Evolutionary conservation across 2,329 filamentous ascomycete species (phyloP).

Genomic region (Alternaria sp.): DNA sequence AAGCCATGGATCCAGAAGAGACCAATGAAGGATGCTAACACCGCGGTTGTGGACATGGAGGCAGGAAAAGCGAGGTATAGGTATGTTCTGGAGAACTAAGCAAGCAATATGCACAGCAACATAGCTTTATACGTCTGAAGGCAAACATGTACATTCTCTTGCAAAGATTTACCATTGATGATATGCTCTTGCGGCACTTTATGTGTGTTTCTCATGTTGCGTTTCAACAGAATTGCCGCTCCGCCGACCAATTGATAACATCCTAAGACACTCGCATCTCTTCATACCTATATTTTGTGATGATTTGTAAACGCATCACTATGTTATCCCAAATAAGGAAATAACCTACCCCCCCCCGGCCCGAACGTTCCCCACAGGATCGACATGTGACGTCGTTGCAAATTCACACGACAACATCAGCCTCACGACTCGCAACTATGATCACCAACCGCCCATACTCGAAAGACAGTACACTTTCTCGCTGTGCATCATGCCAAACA

Average conservation of each 20-base stretch:
- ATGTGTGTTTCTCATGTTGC: neutral
- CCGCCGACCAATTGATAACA: neutral
- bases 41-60: constrained; percentile 64
- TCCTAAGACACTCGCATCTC: neutral
- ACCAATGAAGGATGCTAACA: constrained; percentile 61
- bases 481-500: constrained; percentile 36
- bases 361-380: neutral
- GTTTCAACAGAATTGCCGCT: neutral
- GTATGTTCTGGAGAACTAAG: constrained; percentile 38
- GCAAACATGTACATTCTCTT: neutral
- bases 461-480: neutral
- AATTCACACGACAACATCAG: constrained; percentile 1
- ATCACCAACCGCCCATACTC: neutral
- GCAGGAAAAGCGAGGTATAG: constrained; percentile 60
- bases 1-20: constrained; percentile 68
- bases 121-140: neutral
- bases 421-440: neutral
- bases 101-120: neutral
- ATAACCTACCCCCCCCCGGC: neutral
- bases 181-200: neutral
- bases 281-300: neutral
- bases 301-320: neutral
- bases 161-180: neutral
- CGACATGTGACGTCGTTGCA: neutral
- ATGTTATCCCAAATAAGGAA: neutral